A percentile compares a stretch with the other conserved stretches of the same genome.
Evolutionary conservation across 306 rosid genomes (phyloP).

Genomic region (Fragaria nilgerrensis): DNA sequence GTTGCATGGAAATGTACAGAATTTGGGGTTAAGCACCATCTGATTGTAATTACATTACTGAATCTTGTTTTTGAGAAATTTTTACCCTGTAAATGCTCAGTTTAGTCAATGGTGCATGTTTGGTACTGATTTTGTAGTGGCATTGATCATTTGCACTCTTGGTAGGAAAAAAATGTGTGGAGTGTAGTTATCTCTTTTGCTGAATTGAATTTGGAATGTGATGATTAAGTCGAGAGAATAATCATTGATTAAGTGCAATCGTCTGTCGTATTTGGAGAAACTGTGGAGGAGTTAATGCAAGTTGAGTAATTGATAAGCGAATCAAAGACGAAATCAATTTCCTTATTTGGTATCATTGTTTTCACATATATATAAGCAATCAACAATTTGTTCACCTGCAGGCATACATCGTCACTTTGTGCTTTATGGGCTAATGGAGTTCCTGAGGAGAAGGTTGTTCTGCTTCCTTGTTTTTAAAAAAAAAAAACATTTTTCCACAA

Average conservation of each 20-base stretch:
- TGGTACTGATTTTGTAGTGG: slow-evolving; percentile 5
- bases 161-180: neutral
- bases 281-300: slow-evolving; percentile 8
- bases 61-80: neutral
- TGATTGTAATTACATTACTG: neutral
- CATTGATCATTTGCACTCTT: neutral
- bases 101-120: neutral
- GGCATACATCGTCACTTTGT: slow-evolving; percentile 96
- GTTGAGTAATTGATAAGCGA: neutral
- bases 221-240: neutral
- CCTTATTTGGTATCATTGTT: slow-evolving; percentile 4
- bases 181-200: neutral
- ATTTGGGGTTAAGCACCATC: neutral
- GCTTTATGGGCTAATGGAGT: slow-evolving; percentile 91
- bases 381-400: slow-evolving; percentile 29
- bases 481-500: neutral
- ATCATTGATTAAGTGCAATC: neutral
- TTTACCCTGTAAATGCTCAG: neutral
- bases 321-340: slow-evolving; percentile 14
- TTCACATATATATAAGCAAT: neutral
- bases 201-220: neutral
- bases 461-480: slow-evolving; percentile 8
- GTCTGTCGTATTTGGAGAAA: neutral
- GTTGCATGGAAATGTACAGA: neutral
- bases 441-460: slow-evolving; percentile 71